Evolutionary conservation across 345 rosid species (phyloP), one percentile per base, ranked within the genome.

Genomic region (Euphorbia pulcherrima): DNA sequence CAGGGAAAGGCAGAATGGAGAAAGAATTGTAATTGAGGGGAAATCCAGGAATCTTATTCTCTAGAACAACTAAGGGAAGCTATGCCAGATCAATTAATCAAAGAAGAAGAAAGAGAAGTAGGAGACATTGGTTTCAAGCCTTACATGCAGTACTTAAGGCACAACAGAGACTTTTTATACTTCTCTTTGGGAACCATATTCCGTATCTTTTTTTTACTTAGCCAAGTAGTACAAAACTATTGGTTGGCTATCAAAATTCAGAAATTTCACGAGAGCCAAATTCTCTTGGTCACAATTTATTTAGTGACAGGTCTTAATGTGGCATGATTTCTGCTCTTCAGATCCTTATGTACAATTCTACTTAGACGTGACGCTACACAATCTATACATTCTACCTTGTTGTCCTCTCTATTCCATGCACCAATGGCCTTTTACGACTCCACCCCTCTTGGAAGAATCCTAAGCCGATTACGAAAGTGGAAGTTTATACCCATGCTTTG

Each of bases 391-490:
- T 59, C 80, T 35, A 27, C 30, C n/a, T 55, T 82, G 68, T 28
- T 76, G 54, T 53, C 18, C 30, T 80, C 84, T 51, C 81, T 80
- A 33, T 80, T 80, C 27, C 78, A 51, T n/a, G 86, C 88, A 33
- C 86, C 86, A 14, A 82, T 80, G 75, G 80, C 86, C 8, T 84
- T 84, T 52, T 72, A 71, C 21, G 86, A 84, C 64, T 75, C 88
- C 3, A 84, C 88, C 0, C 86, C 88, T 74, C 54, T 82, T 2
- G 88, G 86, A 71, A 80, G 88, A 71, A 82, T 84, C 58, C 82
- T 80, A 23, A 84, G 84, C 69, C 65, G 88, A 75, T 85, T 84
- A 76, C 65, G 82, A n/a, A n/a, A n/a, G 46, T 30, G 14, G 8
- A 27, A 62, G n/a, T 8, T 40, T 60, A 61, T 64, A 26, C 35